Percentiles rank a stretch among this genome's conserved stretches.
These are phyloP conservation scores for Nepenthes mirabilis DNA, from an alignment of 148 eudicot species.

Conservation along the genomic window DNA sequence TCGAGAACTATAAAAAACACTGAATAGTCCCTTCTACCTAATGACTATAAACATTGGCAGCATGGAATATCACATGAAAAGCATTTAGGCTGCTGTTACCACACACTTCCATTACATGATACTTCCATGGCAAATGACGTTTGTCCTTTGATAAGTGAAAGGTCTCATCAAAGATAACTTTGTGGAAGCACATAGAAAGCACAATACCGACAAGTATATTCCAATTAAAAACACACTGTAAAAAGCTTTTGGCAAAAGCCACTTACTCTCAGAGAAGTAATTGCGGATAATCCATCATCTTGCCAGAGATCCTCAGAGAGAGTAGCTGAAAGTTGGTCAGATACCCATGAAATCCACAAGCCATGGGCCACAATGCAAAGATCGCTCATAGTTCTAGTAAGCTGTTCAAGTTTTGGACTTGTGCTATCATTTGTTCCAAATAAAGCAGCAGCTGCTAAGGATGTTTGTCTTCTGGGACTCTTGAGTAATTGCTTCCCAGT, in stretches of 20 bases:
- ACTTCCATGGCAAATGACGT: not conserved
- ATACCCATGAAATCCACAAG: conserved; percentile 88
- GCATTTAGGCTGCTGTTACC: no score
- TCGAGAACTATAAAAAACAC: not conserved
- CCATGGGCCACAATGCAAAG: conserved; percentile 65
- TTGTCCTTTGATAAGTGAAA: not conserved
- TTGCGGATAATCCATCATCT: conserved; percentile 68
- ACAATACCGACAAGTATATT: not conserved
- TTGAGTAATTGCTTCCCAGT: conserved; percentile 33
- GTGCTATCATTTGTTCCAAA: conserved; percentile 55
- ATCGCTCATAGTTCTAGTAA: conserved; percentile 49
- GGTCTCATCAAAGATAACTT: not conserved
- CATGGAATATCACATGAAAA: no score
- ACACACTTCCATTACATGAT: no score
- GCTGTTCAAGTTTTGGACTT: conserved; percentile 74
- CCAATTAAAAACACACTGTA: not conserved
- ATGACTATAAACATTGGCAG: not conserved
- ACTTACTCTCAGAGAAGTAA: conserved; percentile 68
- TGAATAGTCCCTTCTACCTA: not conserved
- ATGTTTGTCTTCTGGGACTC: conserved; percentile 46
- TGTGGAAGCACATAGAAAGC: no score
- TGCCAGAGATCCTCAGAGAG: conserved; percentile 41
- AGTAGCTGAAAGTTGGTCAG: conserved; percentile 57
- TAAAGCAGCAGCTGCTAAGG: conserved; percentile 58
- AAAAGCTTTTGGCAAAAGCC: not conserved